These are phyloP conservation scores for Rhododendron simsii DNA, from an alignment of 148 eudicot species.

Conservation along the genomic window DNA sequence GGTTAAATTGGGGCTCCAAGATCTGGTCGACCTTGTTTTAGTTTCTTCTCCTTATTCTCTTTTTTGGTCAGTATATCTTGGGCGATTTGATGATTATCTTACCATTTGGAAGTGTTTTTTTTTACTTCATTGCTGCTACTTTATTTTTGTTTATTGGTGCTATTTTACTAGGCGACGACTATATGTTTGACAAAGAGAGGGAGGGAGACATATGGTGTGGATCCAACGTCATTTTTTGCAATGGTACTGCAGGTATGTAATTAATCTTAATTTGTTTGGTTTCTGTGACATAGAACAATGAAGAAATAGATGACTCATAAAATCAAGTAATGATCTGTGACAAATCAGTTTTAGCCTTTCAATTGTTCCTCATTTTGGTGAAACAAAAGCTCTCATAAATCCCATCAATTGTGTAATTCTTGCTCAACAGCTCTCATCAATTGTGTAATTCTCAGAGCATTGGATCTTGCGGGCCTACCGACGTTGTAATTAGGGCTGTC, in stretches of 20 bases:
- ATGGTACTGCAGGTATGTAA: background rate
- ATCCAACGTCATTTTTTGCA: background rate
- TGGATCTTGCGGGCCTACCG: too few relatives aligned
- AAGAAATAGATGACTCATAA: background rate
- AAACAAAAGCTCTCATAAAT: background rate
- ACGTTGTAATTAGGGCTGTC: too few relatives aligned
- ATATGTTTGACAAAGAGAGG: background rate
- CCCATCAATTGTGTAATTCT: too few relatives aligned
- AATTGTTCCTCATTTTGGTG: background rate
- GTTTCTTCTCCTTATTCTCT: background rate
- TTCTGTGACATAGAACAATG: background rate
- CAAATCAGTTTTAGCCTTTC: too few relatives aligned
- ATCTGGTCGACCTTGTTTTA: background rate
- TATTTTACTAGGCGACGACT: background rate
- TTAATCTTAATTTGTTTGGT: background rate
- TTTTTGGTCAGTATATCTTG: background rate
- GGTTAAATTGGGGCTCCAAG: background rate
- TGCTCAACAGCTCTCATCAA: too few relatives aligned
- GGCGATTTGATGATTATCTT: too few relatives aligned
- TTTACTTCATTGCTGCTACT: background rate
- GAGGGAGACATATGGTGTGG: background rate
- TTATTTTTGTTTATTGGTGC: too few relatives aligned
- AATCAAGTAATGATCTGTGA: background rate
- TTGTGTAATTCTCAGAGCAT: too few relatives aligned
- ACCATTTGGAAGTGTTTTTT: background rate